Evolutionary conservation across 805 yeast genomes (phyloP).

Genomic region (Cephaloascus fragrans): DNA sequence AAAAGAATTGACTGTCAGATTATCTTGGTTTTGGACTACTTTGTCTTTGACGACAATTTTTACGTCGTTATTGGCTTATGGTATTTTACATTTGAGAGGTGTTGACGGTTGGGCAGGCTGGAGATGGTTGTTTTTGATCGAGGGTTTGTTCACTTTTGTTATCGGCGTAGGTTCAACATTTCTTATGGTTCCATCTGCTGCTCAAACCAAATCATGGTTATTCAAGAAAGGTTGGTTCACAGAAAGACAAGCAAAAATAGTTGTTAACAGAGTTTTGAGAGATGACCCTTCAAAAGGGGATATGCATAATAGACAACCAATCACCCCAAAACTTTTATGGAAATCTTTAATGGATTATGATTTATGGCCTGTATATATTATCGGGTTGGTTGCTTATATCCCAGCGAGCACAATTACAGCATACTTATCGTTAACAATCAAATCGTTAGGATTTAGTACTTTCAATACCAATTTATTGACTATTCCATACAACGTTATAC

Average conservation of each 20-base stretch:
- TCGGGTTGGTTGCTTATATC: slow-evolving; percentile 11
- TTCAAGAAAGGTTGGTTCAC: slow-evolving; percentile 37
- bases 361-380: slow-evolving; percentile 16
- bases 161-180: slow-evolving; percentile 13
- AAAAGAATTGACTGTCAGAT: slow-evolving; percentile 24
- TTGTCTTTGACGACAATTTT: slow-evolving; percentile 25
- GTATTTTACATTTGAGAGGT: slow-evolving; percentile 20
- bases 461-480: slow-evolving; percentile 13
- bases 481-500: slow-evolving; percentile 16
- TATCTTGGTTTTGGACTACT: slow-evolving; percentile 24
- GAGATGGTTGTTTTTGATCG: slow-evolving; percentile 23
- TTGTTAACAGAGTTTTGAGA: slow-evolving; percentile 16
- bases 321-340: slow-evolving; percentile 9
- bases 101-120: slow-evolving; percentile 26
- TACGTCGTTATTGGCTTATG: slow-evolving; percentile 27
- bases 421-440: slow-evolving; percentile 5
- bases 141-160: slow-evolving; percentile 13
- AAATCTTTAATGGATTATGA: slow-evolving; percentile 13
- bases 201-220: slow-evolving; percentile 39
- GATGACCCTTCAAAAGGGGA: slow-evolving; percentile 21
- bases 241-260: slow-evolving; percentile 16
- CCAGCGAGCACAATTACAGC: slow-evolving; percentile 9
- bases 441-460: slow-evolving; percentile 14
- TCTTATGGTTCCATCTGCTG: slow-evolving; percentile 47
- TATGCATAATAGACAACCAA: slow-evolving; percentile 18